Evolutionary conservation across 768 basidiomycete species (phyloP).

Genomic region (Daedalea quercina): DNA sequence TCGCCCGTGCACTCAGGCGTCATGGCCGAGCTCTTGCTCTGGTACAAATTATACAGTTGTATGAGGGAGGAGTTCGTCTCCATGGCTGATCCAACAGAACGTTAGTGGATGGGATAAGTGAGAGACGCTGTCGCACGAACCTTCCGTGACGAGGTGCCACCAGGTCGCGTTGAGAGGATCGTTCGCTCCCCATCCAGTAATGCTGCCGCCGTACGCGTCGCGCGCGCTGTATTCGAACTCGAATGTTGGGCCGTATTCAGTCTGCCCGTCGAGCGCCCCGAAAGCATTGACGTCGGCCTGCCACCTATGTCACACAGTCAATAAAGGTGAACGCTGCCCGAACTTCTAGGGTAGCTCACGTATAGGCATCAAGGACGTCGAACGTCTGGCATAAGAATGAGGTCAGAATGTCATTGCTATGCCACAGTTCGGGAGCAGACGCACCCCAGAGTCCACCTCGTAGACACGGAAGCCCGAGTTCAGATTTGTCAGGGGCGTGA

Average conservation of each 20-base stretch:
- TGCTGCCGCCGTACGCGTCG: constrained; percentile 50
- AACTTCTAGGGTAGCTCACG: constrained; percentile 34
- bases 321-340: not conserved
- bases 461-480: constrained; percentile 72
- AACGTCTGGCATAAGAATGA: constrained; percentile 46
- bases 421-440: constrained; percentile 14
- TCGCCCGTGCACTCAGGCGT: constrained; percentile 50
- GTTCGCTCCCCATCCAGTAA: constrained; percentile 46
- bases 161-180: constrained; percentile 76
- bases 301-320: constrained; percentile 29
- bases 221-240: constrained; percentile 60
- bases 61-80: constrained; percentile 39
- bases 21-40: constrained; percentile 58
- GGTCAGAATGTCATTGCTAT: not conserved
- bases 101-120: not conserved
- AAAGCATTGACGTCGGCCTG: constrained; percentile 51
- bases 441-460: constrained; percentile 60
- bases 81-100: constrained; percentile 39
- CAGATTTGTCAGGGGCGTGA: constrained; percentile 61
- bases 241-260: constrained; percentile 49
- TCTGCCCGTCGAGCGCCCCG: constrained; percentile 49
- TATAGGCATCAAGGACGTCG: constrained; percentile 69
- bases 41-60: constrained; percentile 58
- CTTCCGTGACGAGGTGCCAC: constrained; percentile 76
- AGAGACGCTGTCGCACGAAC: constrained; percentile 26